Evolutionary conservation across 129 eudicot species (phyloP).

Genomic region (Scalesia atractyloides): DNA sequence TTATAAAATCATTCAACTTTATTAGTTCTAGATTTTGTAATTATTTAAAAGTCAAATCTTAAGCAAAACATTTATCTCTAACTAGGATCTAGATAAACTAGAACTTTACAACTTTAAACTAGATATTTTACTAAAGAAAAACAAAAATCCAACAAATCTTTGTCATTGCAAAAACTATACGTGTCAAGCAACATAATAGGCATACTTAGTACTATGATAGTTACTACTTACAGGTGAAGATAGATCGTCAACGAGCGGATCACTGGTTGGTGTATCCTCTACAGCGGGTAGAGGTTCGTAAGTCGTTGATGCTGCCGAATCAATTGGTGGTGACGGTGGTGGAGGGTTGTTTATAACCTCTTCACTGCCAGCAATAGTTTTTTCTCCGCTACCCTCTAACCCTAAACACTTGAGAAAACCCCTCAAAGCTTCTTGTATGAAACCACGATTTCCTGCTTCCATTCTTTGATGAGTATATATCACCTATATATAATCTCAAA

Average conservation of each 20-base stretch:
- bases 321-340: slow-evolving; percentile 1
- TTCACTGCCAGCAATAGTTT: not conserved
- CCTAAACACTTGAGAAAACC: slow-evolving; percentile 23
- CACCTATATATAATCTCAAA: not conserved
- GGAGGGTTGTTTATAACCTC: slow-evolving; percentile 11
- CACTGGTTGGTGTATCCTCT: not conserved
- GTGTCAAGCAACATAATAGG: not conserved
- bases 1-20: no score
- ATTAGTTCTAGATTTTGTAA: no score
- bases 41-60: no score
- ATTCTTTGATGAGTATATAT: not conserved
- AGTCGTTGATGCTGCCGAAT: not conserved
- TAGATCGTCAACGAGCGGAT: slow-evolving; percentile 25
- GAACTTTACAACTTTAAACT: not conserved
- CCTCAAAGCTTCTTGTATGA: slow-evolving; percentile 12
- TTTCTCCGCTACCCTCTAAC: slow-evolving; percentile 20
- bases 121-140: not conserved
- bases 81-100: not conserved
- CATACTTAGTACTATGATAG: no score
- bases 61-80: not conserved
- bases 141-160: not conserved
- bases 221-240: slow-evolving; percentile 25
- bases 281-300: not conserved
- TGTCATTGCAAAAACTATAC: not conserved
- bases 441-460: slow-evolving; percentile 9